Conservation (phyloP, 1,284 basidiomycete genomes). For the Gastroboletus turbinatus region DNA sequence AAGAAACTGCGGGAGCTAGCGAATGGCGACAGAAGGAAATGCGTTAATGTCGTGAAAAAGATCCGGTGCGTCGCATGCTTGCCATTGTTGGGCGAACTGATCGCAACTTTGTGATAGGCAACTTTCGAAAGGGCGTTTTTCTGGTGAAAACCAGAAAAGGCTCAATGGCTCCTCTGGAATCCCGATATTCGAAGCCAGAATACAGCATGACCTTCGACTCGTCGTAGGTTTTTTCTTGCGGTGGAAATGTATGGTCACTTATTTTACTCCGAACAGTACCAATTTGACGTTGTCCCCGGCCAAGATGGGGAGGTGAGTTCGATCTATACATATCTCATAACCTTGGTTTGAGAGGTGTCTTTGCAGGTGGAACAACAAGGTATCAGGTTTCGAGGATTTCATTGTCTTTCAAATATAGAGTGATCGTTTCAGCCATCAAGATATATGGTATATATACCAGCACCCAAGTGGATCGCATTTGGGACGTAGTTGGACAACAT, state of each 20-base stretch:
- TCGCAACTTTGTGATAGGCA: constrained; percentile 41
- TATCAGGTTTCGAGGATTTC: constrained; percentile 14
- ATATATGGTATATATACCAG: constrained; percentile 69
- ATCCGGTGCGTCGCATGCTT: constrained; percentile 44
- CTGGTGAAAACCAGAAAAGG: constrained; percentile 66
- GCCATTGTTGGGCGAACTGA: not conserved
- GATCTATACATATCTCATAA: not conserved
- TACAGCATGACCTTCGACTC: constrained; percentile 58
- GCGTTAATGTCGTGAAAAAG: constrained; percentile 54
- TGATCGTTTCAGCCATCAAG: constrained; percentile 43
- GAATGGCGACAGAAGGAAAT: constrained; percentile 42
- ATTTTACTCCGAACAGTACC: constrained; percentile 46
- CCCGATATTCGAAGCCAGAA: constrained; percentile 68
- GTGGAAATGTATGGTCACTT: not conserved
- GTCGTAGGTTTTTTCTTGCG: constrained; percentile 43
- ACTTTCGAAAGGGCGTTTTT: constrained; percentile 65
- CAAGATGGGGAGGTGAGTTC: constrained; percentile 37
- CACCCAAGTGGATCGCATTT: constrained; percentile 55
- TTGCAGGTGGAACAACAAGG: constrained; percentile 56
- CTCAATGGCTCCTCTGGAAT: constrained; percentile 49
- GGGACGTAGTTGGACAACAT: constrained; percentile 56
- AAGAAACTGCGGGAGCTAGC: constrained; percentile 43
- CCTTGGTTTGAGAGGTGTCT: not conserved
- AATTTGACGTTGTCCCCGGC: constrained; percentile 58
- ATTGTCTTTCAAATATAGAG: not conserved